Evolutionary conservation across 2,329 filamentous ascomycete genomes (phyloP), one percentile per base, ranked within the genome.

Genomic region (Penicillium sp.): DNA sequence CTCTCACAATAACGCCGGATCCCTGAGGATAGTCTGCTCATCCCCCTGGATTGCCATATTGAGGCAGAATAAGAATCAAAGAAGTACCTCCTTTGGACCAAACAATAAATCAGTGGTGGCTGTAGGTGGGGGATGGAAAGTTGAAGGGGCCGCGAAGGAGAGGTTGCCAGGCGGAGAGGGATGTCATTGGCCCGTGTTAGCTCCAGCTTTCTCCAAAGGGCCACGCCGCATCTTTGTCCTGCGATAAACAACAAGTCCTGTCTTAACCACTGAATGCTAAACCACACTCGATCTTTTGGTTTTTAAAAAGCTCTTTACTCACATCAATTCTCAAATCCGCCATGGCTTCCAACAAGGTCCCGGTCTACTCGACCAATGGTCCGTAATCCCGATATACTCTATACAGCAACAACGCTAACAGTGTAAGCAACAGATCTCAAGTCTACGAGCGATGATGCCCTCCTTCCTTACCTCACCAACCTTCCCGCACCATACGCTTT

Each of bases 1-100:
- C 26, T 62, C 90, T 72, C 80, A 97, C 94, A 99, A 96, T 63
- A 99, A 82, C 78, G 96, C 92, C 70, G 94, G 93, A 88, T 99
- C 95, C 84, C 94, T 79, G 80, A 96, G 89, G 84, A 99, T 97
- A 80, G 91, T 94, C 82, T 99, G 94, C 66, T 90, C 88, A 63
- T 89, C 84, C 64, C 88, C 82, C 79, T 94, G 74, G 55, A 75
- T 87, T 67, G 89, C 88, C 93, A 97, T 97, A 62, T 78, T 70
- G 61, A 55, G 44, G 45, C 50, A 46, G 37, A 53, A 44, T 50
- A 43, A 37, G 38, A 41, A 47, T 50, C 45, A 37, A 19, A 41
- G 33, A 36, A 26, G 33, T 40, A 19, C 26, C 49, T 53, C 31
- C 37, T 41, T 45, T 17, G 33, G n/a, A 35, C 43, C 30, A 45